Evolutionary conservation across 306 rosid species (phyloP).

Genomic region (Arachis hypogaea): DNA sequence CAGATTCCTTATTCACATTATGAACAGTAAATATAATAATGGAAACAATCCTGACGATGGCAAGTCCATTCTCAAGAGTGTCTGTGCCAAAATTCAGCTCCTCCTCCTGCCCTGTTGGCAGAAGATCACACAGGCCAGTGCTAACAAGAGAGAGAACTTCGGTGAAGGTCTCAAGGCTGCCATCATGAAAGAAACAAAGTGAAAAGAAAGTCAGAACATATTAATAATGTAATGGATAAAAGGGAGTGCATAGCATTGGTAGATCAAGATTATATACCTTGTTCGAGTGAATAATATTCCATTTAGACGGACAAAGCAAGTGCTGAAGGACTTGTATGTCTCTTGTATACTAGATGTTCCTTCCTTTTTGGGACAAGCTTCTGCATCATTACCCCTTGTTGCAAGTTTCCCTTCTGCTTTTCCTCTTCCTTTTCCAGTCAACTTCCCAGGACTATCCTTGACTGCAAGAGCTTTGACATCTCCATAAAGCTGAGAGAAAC

Average conservation of each 20-base stretch:
- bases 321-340: slow-evolving; percentile 65
- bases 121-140: slow-evolving; percentile 60
- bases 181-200: slow-evolving; percentile 31
- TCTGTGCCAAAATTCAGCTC: slow-evolving; percentile 67
- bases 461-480: slow-evolving; percentile 53
- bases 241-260: background rate
- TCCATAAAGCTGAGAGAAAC: slow-evolving; percentile 71
- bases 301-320: slow-evolving; percentile 83
- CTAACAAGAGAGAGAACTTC: slow-evolving; percentile 76
- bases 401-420: slow-evolving; percentile 59
- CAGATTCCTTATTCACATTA: slow-evolving; percentile 76
- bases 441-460: slow-evolving; percentile 61
- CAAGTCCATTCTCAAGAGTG: slow-evolving; percentile 68
- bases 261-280: slow-evolving; percentile 53
- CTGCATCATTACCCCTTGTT: slow-evolving; percentile 48
- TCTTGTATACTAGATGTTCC: slow-evolving; percentile 51
- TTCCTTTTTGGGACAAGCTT: slow-evolving; percentile 54
- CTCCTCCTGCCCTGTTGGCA: slow-evolving; percentile 77
- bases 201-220: slow-evolving; percentile 33
- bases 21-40: slow-evolving; percentile 80
- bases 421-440: slow-evolving; percentile 68
- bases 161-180: slow-evolving; percentile 83
- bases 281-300: slow-evolving; percentile 94
- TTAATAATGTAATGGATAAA: background rate
- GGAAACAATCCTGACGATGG: slow-evolving; percentile 71